Base-by-base conservation (phyloP, 2,329 filamentous ascomycete genomes). In the Elsinoe fawcettii region DNA sequence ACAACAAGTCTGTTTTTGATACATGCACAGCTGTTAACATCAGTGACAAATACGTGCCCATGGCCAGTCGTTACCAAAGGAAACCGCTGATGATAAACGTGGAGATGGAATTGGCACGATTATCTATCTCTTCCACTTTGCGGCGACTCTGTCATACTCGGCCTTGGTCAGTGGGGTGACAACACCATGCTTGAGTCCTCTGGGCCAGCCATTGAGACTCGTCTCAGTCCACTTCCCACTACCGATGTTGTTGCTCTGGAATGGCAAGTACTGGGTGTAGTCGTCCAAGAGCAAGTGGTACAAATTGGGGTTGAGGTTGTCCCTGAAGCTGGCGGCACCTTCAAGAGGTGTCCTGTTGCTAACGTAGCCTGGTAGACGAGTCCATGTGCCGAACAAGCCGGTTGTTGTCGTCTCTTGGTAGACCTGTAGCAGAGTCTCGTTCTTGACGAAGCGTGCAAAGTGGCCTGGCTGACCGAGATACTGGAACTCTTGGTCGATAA, bases 401-500 rank as follows among this genome's bases (percentile, higher is more conserved):
- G 63, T 71, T 0, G 74, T 73, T 4, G 73, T 75, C 51, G 74
- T 72, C 61, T 81, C 78, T 32, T 74, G 71, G 59, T 78, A 82
- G 18, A 82, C 77, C 0, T 73, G 75, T 60, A 78, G 78, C 2
- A 70, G 73, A 0, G 74, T 72, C 64, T 82, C 78, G 65, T 81
- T 77, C 62, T 81, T 81, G 67, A 81, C 70, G 66, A 81, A 82
- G 43, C 79, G 75, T 3, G 77, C 70, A 51, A 76, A 81, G 22
- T 37, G 27, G 27, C 30, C 49, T 27, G 51, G 34, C 25, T 62
- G 63, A 14, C 74, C 73, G 1, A 79, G 66, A 1, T 73, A 68
- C 3, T 80, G 70, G 66, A 85, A 78, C 62, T 81, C 79, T n/a
- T 84, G 70, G 62, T 81, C 78, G 63, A 81, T 81, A 53, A 79